phyloP scores from a whole-genome alignment of 306 rosid genomes.

The Lathyrus tuberosus region DNA sequence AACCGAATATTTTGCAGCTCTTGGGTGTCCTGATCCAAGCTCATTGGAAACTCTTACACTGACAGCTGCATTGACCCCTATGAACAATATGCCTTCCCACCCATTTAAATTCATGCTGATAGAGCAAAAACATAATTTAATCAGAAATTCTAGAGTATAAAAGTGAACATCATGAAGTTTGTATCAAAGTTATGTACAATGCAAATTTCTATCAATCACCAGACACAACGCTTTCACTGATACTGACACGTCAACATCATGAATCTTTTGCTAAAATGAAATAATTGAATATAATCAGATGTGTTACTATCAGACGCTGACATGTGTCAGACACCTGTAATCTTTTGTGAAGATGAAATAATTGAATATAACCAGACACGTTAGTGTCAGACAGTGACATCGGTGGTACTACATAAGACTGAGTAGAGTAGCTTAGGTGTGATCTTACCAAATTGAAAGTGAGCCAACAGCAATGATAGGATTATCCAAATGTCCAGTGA shows the following conservation, averaged over 20 bases:
- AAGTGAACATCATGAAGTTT: background rate
- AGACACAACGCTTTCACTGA: too few species aligned
- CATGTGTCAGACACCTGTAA: too few species aligned
- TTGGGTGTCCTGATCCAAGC: conserved; percentile 90
- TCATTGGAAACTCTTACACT: conserved; percentile 94
- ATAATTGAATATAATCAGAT: too few species aligned
- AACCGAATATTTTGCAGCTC: conserved; percentile 80
- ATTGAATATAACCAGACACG: too few species aligned
- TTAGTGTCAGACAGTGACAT: too few species aligned
- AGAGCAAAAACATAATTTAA: conserved; percentile 21
- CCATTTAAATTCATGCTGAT: conserved; percentile 95
- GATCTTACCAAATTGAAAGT: conserved; percentile 83
- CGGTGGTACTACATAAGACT: background rate
- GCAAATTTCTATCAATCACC: too few species aligned
- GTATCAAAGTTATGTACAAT: too few species aligned
- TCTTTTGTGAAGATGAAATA: too few species aligned
- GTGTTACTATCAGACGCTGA: too few species aligned
- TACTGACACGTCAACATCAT: too few species aligned
- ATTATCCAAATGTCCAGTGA: conserved; percentile 90
- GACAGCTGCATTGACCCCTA: conserved; percentile 95
- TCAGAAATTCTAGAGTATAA: background rate
- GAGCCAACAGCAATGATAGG: conserved; percentile 94
- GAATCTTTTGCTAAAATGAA: too few species aligned
- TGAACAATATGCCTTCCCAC: conserved; percentile 96
- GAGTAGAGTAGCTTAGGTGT: background rate